These are phyloP conservation scores for Eragrostis curvula DNA, from an alignment of 176 grass and related monocot species.

Conservation along the genomic window DNA sequence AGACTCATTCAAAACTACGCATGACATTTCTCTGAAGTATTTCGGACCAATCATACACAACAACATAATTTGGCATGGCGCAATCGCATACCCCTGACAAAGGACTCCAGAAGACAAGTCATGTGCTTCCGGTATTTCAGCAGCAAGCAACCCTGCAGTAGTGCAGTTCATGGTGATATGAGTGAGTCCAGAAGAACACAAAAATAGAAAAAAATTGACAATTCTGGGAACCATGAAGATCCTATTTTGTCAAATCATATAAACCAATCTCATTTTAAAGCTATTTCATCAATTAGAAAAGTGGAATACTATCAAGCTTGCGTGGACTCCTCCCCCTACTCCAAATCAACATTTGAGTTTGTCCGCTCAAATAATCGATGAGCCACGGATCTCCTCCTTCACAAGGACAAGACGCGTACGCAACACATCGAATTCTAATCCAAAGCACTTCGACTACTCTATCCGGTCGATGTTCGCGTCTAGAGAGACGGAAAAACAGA, in stretches of 20 bases:
- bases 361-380: neutral
- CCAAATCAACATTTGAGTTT: neutral
- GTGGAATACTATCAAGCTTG: neutral
- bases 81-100: conserved; percentile 81
- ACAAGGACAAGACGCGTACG: neutral
- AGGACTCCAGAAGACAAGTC: conserved; percentile 78
- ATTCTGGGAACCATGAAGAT: neutral
- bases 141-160: conserved; percentile 64
- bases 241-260: neutral
- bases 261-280: neutral
- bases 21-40: neutral
- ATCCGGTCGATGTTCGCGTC: neutral
- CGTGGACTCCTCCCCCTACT: neutral
- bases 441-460: neutral
- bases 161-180: conserved; percentile 16
- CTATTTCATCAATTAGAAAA: neutral
- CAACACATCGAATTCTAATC: neutral
- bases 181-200: neutral
- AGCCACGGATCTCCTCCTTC: neutral
- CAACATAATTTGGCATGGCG: conserved; percentile 7
- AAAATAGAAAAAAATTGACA: neutral
- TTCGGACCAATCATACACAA: neutral
- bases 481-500: conserved; percentile 4
- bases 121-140: conserved; percentile 68
- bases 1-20: neutral